A percentile compares a stretch with the other conserved stretches of the same genome.
Evolutionary conservation across 2,329 filamentous ascomycete species (phyloP).

Genomic region (Neopestalotiopsis clavispora): DNA sequence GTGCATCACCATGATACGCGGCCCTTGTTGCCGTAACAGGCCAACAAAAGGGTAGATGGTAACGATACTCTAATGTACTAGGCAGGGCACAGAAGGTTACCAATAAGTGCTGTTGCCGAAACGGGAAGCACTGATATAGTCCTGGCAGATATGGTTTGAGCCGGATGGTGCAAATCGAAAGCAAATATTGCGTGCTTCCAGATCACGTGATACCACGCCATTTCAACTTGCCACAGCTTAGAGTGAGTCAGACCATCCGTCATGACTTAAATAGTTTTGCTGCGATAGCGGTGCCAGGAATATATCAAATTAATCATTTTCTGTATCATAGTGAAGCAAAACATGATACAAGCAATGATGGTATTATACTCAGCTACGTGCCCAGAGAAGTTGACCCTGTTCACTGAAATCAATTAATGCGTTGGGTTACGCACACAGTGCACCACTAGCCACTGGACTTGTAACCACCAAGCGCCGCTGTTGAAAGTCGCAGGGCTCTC

Average conservation of each 20-base stretch:
- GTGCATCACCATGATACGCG: slow-evolving; percentile 10
- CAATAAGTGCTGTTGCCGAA: background rate
- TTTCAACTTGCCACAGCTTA: background rate
- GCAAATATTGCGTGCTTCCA: slow-evolving; percentile 9
- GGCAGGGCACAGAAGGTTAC: background rate
- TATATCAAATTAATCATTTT: too few relatives aligned
- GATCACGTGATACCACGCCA: background rate
- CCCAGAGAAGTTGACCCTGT: too few relatives aligned
- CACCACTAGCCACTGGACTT: too few relatives aligned
- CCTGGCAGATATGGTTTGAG: background rate
- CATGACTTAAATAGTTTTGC: background rate
- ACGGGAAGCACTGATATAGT: background rate
- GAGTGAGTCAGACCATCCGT: background rate
- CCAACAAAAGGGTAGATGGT: background rate
- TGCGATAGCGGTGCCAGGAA: background rate
- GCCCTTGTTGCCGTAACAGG: slow-evolving; percentile 2
- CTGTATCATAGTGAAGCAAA: too few relatives aligned
- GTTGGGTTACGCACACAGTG: too few relatives aligned
- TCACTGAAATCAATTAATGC: too few relatives aligned
- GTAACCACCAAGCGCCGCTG: too few relatives aligned
- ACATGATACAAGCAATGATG: too few relatives aligned
- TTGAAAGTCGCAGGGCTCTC: too few relatives aligned
- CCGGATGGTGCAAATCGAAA: background rate
- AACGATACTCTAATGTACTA: background rate
- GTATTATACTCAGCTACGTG: too few relatives aligned